Percentiles rank a stretch among this genome's conserved stretches.
These are phyloP conservation scores for Taxawa tesnikishii DNA, from an alignment of 2,329 filamentous ascomycete species.

Conservation along the genomic window DNA sequence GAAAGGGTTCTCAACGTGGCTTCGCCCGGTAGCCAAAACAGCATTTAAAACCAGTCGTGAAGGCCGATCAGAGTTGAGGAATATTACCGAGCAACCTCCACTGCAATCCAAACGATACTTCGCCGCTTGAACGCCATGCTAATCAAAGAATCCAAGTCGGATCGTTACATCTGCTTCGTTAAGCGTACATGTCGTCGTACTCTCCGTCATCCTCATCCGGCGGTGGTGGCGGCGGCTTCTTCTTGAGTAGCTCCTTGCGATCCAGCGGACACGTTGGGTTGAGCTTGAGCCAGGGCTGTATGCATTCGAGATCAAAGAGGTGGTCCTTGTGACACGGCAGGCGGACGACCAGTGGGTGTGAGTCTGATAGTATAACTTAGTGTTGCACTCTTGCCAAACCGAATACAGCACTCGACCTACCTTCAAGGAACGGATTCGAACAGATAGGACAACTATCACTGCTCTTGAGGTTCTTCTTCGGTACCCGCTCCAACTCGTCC, in stretches of 20 bases:
- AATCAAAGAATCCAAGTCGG: no score
- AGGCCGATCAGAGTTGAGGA: no score
- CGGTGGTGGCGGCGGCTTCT: constrained; percentile 27
- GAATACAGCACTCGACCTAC: constrained; percentile 22
- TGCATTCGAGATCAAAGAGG: constrained; percentile 53
- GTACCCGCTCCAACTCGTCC: constrained; percentile 47
- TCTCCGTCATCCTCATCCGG: constrained; percentile 39
- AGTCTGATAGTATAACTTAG: constrained; percentile 25
- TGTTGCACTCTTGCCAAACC: not conserved
- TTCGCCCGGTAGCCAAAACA: no score
- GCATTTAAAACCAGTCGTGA: no score
- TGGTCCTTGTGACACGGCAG: constrained; percentile 51
- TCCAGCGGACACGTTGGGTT: constrained; percentile 53
- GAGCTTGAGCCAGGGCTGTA: constrained; percentile 51
- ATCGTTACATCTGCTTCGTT: no score
- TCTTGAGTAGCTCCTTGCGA: constrained; percentile 45
- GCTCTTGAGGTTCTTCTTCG: constrained; percentile 40
- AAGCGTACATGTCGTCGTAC: constrained; percentile 39
- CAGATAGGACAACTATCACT: constrained; percentile 48
- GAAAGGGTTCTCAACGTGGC: no score
- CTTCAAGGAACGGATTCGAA: constrained; percentile 48
- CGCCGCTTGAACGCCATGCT: no score
- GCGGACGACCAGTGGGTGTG: constrained; percentile 51
- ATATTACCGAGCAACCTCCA: no score
- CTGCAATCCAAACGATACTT: no score